phyloP scores from a whole-genome alignment of 768 basidiomycete species.

The Saitozyma podzolica region DNA sequence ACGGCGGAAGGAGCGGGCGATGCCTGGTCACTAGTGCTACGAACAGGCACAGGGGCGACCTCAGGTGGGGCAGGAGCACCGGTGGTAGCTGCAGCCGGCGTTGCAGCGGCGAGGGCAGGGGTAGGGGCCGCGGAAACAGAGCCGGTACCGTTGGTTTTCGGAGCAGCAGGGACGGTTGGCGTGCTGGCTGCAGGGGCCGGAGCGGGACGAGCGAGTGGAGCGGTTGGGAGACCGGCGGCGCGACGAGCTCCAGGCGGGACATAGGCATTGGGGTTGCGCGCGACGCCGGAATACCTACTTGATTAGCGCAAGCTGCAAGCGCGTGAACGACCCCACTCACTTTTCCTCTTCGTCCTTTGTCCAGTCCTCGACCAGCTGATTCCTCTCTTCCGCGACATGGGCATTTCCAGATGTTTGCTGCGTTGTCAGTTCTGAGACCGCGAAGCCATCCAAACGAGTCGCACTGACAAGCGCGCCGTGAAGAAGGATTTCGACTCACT shows the following conservation, averaged over 20 bases:
- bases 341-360: slow-evolving; percentile 95
- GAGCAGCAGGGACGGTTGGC: slow-evolving; percentile 1
- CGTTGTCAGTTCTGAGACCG: slow-evolving; percentile 8
- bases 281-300: slow-evolving; percentile 84
- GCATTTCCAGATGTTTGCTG: slow-evolving; percentile 62
- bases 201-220: slow-evolving; percentile 12
- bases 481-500: slow-evolving; percentile 58
- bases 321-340: slow-evolving; percentile 56
- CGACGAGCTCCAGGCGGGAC: slow-evolving; percentile 88
- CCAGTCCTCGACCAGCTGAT: slow-evolving; percentile 59
- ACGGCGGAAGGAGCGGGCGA: slow-evolving; percentile 2
- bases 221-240: slow-evolving; percentile 17
- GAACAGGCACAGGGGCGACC: background rate
- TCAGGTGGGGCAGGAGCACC: background rate
- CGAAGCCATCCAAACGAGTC: background rate
- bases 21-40: slow-evolving; percentile 20
- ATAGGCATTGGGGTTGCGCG: slow-evolving; percentile 83
- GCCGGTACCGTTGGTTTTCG: slow-evolving; percentile 9
- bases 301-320: slow-evolving; percentile 12
- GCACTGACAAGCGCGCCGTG: background rate
- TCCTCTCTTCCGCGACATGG: slow-evolving; percentile 87
- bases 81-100: slow-evolving; percentile 11
- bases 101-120: slow-evolving; percentile 1
- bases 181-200: slow-evolving; percentile 10
- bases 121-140: slow-evolving; percentile 11